Conservation (phyloP, 1,284 basidiomycete genomes). For the Jaminaea rosea region DNA sequence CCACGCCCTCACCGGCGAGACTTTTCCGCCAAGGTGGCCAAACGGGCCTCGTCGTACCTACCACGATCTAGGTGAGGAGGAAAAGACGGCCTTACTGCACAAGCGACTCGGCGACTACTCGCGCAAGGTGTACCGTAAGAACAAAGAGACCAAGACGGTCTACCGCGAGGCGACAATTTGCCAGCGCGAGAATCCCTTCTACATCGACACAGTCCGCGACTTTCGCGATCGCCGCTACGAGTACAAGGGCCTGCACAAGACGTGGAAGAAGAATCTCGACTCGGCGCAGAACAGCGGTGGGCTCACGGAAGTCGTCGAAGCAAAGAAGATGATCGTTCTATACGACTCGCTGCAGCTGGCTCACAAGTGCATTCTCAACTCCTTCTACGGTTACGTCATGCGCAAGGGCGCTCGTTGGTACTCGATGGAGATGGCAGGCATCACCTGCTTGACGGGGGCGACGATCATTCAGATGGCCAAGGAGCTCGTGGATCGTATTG, state of each 20-base stretch:
- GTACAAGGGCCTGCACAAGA: constrained; percentile 97
- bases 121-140: constrained; percentile 96
- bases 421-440: constrained; percentile 99
- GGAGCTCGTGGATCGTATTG: constrained; percentile 86
- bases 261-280: constrained; percentile 98
- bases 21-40: constrained; percentile 72
- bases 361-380: constrained; percentile 99
- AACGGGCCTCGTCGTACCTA: constrained; percentile 70
- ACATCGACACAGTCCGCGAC: constrained; percentile 92
- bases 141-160: constrained; percentile 96
- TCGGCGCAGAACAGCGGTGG: constrained; percentile 56
- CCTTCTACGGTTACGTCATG: constrained; percentile 99
- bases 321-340: constrained; percentile 98
- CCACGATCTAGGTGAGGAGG: constrained; percentile 70
- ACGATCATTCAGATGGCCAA: constrained; percentile 99
- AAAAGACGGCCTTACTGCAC: constrained; percentile 84
- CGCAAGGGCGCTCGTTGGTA: constrained; percentile 98
- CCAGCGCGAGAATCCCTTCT: constrained; percentile 97
- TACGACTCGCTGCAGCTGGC: constrained; percentile 99
- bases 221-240: constrained; percentile 98
- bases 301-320: constrained; percentile 83
- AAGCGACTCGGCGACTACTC: constrained; percentile 98
- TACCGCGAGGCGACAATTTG: constrained; percentile 91
- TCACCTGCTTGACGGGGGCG: constrained; percentile 97
- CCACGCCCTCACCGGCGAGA: constrained; percentile 88